Base-by-base conservation (phyloP, 2,329 filamentous ascomycete species). In the Chrysoporthe austroafricana region DNA sequence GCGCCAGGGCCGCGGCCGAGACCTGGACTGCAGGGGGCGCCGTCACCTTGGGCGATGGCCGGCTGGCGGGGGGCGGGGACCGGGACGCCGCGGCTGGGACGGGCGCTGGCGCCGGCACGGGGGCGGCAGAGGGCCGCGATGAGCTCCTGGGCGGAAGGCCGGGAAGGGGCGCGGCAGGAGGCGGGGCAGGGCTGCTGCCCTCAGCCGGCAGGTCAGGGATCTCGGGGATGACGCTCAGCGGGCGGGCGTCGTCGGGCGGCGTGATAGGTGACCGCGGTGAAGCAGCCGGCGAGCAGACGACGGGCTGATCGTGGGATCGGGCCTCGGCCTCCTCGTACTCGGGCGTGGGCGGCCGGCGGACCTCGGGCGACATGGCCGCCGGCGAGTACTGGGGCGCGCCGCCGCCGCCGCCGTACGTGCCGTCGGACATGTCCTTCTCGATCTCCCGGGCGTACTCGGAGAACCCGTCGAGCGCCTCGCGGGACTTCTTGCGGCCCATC, bases 201-300 rank as follows among this genome's bases (percentile, higher is more conserved):
- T 18, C 48, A 14, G 68, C 69, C 2, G 69, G n/a, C 26, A 65
- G 39, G 21, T 62, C 63, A 21, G 64, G 58, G 26, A 21, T 14
- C 42, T 69, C 68, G 2, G 62, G 65, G 39, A 69, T 69, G 14
- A 69, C 64, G 62, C 65, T 67, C 13, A 63, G 26, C 58, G 70
- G 39, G 70, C 58, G 34, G 50, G 56, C 42, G 16, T 72, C 72
- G 16, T 48, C 66, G 11, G 72, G 74, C 13, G 79, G 77, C 52
- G 81, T 80, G 1, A 81, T 78, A 3, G 82, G 84, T 3, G 81
- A 78, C 13, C 79, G 80, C 7, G 82, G 83, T 8, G 83, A 84
- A 2, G 79, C 74, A 4, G 83, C 21, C 6, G 57, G 57, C 2
- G 82, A 82, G 58, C 42, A 18, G 52, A 26, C 26, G 21, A 34